These are phyloP conservation scores for Pseudogymnoascus sp. DNA, from an alignment of 2,329 filamentous ascomycete genomes.

Conservation along the genomic window DNA sequence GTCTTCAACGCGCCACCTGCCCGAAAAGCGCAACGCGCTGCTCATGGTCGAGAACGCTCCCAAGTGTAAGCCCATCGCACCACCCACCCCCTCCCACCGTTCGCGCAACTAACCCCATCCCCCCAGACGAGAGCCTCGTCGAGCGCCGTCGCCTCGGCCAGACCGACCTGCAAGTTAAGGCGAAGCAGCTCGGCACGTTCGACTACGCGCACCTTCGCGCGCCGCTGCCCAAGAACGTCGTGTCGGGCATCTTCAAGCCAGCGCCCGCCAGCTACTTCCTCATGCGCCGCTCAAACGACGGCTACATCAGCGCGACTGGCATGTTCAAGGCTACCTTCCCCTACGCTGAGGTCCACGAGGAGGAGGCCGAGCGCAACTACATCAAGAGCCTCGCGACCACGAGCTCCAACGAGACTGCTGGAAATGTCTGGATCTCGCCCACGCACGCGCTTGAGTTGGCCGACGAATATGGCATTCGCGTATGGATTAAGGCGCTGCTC, in stretches of 20 bases:
- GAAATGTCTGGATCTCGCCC: constrained; percentile 93
- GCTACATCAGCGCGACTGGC: constrained; percentile 77
- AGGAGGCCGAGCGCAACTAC: constrained; percentile 70
- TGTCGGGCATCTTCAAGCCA: constrained; percentile 86
- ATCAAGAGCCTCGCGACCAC: constrained; percentile 78
- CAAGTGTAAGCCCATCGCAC: constrained; percentile 8
- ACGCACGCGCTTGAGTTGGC: constrained; percentile 73
- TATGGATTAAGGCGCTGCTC: constrained; percentile 88
- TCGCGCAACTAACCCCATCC: constrained; percentile 1
- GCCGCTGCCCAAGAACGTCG: constrained; percentile 83
- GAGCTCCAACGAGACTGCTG: constrained; percentile 85
- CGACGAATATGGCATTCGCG: constrained; percentile 74
- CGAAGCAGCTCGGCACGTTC: constrained; percentile 71
- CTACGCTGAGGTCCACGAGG: constrained; percentile 64
- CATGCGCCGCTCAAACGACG: constrained; percentile 84
- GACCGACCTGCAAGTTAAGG: constrained; percentile 75
- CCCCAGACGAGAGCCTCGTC: constrained; percentile 45
- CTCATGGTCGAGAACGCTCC: constrained; percentile 9
- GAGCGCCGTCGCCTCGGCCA: constrained; percentile 82
- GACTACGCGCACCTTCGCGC: constrained; percentile 95
- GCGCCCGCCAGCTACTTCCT: constrained; percentile 88
- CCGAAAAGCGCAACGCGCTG: constrained; percentile 9
- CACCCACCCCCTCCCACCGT: not conserved
- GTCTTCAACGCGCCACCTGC: constrained; percentile 7
- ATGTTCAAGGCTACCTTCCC: constrained; percentile 92